Percentiles rank a stretch among this genome's conserved stretches.
phyloP scores from a whole-genome alignment of 2,329 filamentous ascomycete species.

The Penicillium sp. region DNA sequence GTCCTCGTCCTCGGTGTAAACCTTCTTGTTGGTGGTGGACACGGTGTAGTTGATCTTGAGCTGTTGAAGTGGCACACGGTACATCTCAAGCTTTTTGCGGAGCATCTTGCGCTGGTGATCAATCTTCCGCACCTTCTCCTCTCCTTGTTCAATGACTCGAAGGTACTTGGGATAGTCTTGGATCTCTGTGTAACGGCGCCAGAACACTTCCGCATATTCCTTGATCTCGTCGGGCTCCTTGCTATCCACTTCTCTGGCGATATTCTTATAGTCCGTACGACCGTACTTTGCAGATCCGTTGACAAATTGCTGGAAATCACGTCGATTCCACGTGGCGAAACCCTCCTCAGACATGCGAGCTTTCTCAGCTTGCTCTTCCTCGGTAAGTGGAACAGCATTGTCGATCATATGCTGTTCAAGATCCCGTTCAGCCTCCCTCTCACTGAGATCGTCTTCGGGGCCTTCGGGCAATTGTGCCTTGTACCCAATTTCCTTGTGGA shows the following conservation, averaged over 20 bases:
- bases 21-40: constrained; percentile 98
- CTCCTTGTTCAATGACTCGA: constrained; percentile 83
- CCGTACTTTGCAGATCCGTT: constrained; percentile 93
- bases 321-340: constrained; percentile 91
- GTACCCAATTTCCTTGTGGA: constrained; percentile 93
- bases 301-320: constrained; percentile 97
- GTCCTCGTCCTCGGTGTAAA: constrained; percentile 98
- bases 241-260: constrained; percentile 84
- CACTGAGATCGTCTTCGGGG: constrained; percentile 77
- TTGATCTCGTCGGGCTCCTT: constrained; percentile 83
- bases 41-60: constrained; percentile 99
- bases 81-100: constrained; percentile 91
- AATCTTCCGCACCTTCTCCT: constrained; percentile 82
- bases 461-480: constrained; percentile 88
- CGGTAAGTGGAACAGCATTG: constrained; percentile 78
- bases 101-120: constrained; percentile 91
- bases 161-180: constrained; percentile 85
- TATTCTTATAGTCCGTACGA: constrained; percentile 76
- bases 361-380: constrained; percentile 87
- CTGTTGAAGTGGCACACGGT: constrained; percentile 95
- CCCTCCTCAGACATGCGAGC: constrained; percentile 74
- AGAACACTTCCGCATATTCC: constrained; percentile 90
- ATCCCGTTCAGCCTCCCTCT: constrained; percentile 81
- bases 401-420: constrained; percentile 91
- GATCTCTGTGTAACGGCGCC: constrained; percentile 90